phyloP scores from a whole-genome alignment of 805 yeast genomes.

The Pichia sporocuriosa region DNA sequence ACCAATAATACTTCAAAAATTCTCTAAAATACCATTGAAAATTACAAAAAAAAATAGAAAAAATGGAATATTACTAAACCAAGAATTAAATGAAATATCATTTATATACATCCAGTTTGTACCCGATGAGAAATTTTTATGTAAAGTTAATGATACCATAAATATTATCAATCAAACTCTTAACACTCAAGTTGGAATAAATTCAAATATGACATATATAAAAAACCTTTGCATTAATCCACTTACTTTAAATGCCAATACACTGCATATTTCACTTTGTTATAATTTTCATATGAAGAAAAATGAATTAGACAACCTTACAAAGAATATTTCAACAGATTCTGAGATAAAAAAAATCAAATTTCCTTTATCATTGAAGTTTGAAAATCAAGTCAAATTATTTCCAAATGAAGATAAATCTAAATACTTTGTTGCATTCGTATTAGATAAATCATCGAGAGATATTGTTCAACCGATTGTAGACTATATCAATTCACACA shows the following conservation, averaged over 20 bases:
- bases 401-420: background rate
- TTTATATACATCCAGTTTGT: background rate
- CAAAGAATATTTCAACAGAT: background rate
- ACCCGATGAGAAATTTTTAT: background rate
- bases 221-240: background rate
- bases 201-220: background rate
- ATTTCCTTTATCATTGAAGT: background rate
- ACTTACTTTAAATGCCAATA: background rate
- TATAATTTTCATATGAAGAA: background rate
- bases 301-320: background rate
- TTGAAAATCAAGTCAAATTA: background rate
- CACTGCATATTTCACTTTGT: background rate
- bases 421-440: background rate
- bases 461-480: too few species aligned
- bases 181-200: background rate
- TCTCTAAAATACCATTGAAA: slow-evolving; percentile 3
- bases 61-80: background rate
- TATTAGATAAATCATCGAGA: background rate
- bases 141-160: background rate
- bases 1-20: background rate
- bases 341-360: background rate
- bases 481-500: too few species aligned
- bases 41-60: background rate
- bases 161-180: background rate
- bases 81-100: background rate